Conservation (phyloP, 352 stramenopile species). For the Poterioochromonas sp. region DNA sequence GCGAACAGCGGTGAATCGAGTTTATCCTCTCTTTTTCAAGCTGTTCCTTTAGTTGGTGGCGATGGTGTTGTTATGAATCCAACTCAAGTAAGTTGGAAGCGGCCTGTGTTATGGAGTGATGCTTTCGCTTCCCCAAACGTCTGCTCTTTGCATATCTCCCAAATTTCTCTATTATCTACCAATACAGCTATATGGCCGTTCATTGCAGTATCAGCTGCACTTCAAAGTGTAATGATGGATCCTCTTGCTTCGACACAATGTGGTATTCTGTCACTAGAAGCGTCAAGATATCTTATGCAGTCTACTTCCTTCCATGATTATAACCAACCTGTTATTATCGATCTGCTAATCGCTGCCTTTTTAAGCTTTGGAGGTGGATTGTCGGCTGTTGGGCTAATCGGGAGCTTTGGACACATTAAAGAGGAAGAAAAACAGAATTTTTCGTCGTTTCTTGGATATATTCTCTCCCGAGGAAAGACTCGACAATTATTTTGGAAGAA, state of each 20-base stretch:
- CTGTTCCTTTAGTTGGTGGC: neutral
- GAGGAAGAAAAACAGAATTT: neutral
- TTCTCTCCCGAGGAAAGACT: neutral
- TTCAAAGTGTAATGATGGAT: neutral
- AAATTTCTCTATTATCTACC: neutral
- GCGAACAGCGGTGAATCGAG: too few relatives aligned
- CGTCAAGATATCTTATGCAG: neutral
- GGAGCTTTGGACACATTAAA: neutral
- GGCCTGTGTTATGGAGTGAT: neutral
- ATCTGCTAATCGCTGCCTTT: neutral
- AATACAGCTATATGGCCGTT: neutral
- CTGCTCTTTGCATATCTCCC: neutral
- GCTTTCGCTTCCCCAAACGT: neutral
- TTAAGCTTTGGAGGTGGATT: neutral
- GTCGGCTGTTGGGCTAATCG: neutral
- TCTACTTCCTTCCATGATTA: neutral
- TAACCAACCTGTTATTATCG: neutral
- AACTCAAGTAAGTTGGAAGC: neutral
- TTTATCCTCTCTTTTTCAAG: neutral
- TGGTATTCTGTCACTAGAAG: too few relatives aligned
- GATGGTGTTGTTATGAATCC: neutral
- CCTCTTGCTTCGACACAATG: neutral
- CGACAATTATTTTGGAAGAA: neutral
- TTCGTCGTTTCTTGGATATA: neutral
- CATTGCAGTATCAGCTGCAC: neutral